Evolutionary conservation across 2,329 filamentous ascomycete species (phyloP), one percentile per base, ranked within the genome.

Genomic region (Fusarium sp.): DNA sequence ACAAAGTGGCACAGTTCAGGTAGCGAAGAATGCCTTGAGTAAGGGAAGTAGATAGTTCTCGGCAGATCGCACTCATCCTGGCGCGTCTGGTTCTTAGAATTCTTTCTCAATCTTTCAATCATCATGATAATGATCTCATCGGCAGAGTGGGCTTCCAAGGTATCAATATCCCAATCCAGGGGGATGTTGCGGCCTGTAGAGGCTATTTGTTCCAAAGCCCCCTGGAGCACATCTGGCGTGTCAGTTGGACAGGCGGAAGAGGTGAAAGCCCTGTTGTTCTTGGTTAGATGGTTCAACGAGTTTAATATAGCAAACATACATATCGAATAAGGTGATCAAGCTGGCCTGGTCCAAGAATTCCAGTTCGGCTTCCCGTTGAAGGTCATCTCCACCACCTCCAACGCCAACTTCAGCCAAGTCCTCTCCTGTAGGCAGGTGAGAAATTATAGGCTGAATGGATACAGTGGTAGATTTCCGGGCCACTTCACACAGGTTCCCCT

Each of bases 11-110:
- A 91, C 5, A 97, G 85, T 76, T 98, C 95, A 0, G 84, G 82
- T 63, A 96, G 95, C 0, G 93, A 97, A 0, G 95, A 97, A 78
- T 98, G 95, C 2, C 95, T 88, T 1, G 95, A 95, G 75, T 94
- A 98, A 0, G 94, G 93, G 70, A 97, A 98, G 0, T 77, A 80
- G 5, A 90, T 87, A 0, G 74, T 74, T 15, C 72, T 80, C 0
- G 84, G 80, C 4, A 87, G 74, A 0, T 3, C 68, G 29, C 41
- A 44, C 33, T n/a, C 70, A 8, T 52, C 48, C 2, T 16, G 18
- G 6, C 20, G 33, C 8, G 31, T 41, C 10, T 44, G 31, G 3
- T 18, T 49, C 6, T 61, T 63, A 11, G 46, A 20, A 13, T 15
- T 23, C 10, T 54, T 57, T 4, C 21, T 31, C 21, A 71, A 8